Evolutionary conservation across 441 rosid genomes (phyloP).

Genomic region (Pelargonium citronellum): DNA sequence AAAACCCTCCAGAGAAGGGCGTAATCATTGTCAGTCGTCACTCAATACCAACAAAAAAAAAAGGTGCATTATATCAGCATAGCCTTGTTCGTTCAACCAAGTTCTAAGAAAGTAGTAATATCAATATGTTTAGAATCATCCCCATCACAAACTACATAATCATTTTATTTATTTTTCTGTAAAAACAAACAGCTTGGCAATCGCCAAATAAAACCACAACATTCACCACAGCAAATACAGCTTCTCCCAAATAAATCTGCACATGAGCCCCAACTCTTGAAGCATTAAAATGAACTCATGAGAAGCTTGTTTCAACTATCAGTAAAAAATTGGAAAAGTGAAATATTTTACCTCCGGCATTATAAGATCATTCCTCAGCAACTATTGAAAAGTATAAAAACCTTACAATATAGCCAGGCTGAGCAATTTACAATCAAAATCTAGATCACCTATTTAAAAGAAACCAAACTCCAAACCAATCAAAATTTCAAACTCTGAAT

Average conservation of each 20-base stretch:
- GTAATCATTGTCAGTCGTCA: not conserved
- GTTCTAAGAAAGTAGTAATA: not conserved
- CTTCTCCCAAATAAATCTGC: not conserved
- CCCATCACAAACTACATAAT: not conserved
- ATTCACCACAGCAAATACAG: not conserved
- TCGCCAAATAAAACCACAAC: not conserved
- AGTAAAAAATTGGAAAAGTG: not conserved
- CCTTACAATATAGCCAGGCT: no score
- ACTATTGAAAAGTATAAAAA: no score
- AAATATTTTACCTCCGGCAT: not conserved
- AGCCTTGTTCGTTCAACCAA: not conserved
- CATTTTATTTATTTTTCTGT: not conserved
- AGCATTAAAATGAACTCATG: not conserved
- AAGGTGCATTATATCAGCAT: not conserved
- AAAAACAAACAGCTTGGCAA: not conserved
- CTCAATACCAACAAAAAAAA: not conserved
- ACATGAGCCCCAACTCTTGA: not conserved
- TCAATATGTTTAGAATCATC: slow-evolving; percentile 3
- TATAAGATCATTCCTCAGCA: not conserved
- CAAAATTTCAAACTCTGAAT: not conserved
- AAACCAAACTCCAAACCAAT: not conserved
- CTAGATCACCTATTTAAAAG: not conserved
- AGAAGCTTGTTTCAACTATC: not conserved
- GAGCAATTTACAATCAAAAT: not conserved
- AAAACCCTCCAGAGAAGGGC: slow-evolving; percentile 1